These are phyloP conservation scores for Platanthera guangdongensis DNA, from an alignment of 106 monocot genomes.

Conservation along the genomic window DNA sequence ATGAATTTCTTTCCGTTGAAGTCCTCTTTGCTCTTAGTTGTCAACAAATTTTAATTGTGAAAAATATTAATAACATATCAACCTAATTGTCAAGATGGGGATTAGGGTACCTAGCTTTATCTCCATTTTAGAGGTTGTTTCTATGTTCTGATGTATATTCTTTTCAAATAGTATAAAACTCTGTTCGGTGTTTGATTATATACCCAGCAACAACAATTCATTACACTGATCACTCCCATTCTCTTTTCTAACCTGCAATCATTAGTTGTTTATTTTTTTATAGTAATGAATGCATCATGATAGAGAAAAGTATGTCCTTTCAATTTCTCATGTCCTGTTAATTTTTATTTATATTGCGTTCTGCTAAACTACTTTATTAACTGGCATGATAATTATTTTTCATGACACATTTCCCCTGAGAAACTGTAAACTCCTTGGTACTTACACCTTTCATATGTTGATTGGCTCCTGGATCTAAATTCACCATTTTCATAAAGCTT, in stretches of 20 bases:
- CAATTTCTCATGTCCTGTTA: background rate
- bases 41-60: too few species aligned
- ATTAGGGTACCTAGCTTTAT: too few species aligned
- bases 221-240: background rate
- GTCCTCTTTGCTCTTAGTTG: too few species aligned
- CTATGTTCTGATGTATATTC: too few species aligned
- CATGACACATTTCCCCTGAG: background rate
- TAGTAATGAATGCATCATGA: background rate
- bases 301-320: background rate
- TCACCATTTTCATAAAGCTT: constrained; percentile 42
- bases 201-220: background rate
- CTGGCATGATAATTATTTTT: background rate
- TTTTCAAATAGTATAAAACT: background rate
- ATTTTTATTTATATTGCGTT: too few species aligned
- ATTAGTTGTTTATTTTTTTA: background rate
- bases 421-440: background rate
- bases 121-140: too few species aligned
- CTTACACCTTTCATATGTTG: background rate
- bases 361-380: background rate
- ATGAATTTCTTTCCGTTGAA: too few species aligned
- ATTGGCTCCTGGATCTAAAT: background rate
- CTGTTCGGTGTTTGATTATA: background rate
- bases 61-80: too few species aligned
- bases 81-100: too few species aligned
- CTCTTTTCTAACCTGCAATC: background rate